Evolutionary conservation across 1,284 basidiomycete species (phyloP), one percentile per base, ranked within the genome.

Genomic region (Tetrapyrgos nigripes): DNA sequence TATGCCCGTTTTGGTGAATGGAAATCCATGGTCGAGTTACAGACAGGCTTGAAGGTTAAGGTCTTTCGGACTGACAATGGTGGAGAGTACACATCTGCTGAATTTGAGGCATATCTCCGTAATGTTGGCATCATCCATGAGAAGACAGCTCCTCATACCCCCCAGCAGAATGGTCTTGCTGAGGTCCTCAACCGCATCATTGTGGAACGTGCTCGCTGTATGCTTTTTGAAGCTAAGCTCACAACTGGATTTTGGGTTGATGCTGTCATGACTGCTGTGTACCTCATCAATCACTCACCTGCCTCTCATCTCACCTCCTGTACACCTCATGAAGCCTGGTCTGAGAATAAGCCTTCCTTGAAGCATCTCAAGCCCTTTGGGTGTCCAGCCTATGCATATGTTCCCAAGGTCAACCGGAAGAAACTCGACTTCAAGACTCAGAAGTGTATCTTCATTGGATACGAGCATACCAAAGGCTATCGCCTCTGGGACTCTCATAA

Each of bases 101-200:
- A 57, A 5, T 72, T 77, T 55, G 19, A 53, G 10, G 59, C 56
- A 0, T 71, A 67, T 43, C 69, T 76, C 14, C 27, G 29, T 8
- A 27, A 31, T 19, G 24, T 60, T 19, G 71, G 72, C 3, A 68
- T 66, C 26, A 48, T 63, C 24, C 67, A 68, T 52, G 58, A 69
- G 26, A 65, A 45, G 1, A 65, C 70, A 0, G 66, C 67, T 1
- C 64, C 72, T 1, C 59, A 74, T 56, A 69, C 70, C 6, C 71
- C 69, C 14, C 64, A 73, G 47, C 72, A 74, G 48, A 73, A 75
- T 53, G 70, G 71, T 1, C 44, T 70, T 3, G 70, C 71, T 8
- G 69, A 72, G 55, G 50, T 57, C 0, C 67, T 72, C 50, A 76
- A 75, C 50, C 71, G 71, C 49, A 76, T 64, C 0, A 40, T 76